Conservation (phyloP, 2,329 filamentous ascomycete genomes). For the Bipolaris victoriae region DNA sequence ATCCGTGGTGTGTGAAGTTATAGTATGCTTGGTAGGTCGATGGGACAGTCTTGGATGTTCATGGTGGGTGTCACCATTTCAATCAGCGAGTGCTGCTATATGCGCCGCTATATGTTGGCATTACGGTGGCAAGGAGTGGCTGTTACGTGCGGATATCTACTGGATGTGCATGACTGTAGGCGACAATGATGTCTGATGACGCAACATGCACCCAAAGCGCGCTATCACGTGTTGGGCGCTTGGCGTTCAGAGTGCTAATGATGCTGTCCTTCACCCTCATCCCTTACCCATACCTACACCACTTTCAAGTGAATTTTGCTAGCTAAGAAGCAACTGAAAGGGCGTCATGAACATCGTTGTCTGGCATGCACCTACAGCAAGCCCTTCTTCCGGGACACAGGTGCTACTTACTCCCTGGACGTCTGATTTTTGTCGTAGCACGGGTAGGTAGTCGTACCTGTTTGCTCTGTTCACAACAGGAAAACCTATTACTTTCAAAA, state of each 20-base stretch:
- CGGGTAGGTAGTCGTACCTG: too few species aligned
- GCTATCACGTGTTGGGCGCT: conserved; percentile 19
- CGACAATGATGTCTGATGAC: conserved; percentile 17
- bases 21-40: conserved; percentile 2
- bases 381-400: too few species aligned
- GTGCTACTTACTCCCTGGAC: too few species aligned
- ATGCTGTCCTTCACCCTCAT: too few species aligned
- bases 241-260: background rate
- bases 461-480: too few species aligned
- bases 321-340: too few species aligned
- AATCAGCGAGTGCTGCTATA: background rate
- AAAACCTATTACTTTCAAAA: background rate
- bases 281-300: too few species aligned
- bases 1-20: background rate
- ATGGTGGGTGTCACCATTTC: background rate
- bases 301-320: too few species aligned
- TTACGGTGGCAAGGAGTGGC: background rate
- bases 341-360: too few species aligned
- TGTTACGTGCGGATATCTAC: background rate
- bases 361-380: too few species aligned
- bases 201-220: conserved; percentile 14
- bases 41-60: background rate
- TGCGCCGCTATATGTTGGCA: background rate
- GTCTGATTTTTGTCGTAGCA: too few species aligned
- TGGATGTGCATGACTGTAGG: conserved; percentile 1